These are phyloP conservation scores for Aureobasidium sp. DNA, from an alignment of 2,329 filamentous ascomycete genomes.

Conservation along the genomic window DNA sequence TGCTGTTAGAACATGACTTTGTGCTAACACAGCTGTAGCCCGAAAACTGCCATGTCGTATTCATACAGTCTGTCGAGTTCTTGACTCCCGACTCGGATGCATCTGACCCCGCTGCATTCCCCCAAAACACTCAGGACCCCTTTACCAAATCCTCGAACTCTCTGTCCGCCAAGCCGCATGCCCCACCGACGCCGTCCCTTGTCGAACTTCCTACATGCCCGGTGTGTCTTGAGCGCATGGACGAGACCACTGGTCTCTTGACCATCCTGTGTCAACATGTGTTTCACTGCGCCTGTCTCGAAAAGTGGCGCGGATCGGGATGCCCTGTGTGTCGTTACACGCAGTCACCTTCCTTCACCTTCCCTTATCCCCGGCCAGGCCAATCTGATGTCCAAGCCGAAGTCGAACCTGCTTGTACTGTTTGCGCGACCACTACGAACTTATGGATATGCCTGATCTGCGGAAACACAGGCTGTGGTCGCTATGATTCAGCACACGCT, in stretches of 20 bases:
- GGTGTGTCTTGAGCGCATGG: constrained; percentile 95
- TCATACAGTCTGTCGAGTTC: constrained; percentile 87
- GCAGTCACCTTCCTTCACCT: constrained; percentile 46
- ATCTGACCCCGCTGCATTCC: constrained; percentile 45
- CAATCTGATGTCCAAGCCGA: constrained; percentile 32
- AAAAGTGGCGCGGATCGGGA: constrained; percentile 91
- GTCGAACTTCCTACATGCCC: constrained; percentile 92
- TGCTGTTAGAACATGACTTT: constrained; percentile 10
- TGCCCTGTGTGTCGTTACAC: constrained; percentile 95
- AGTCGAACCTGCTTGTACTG: constrained; percentile 67
- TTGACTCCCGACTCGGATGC: constrained; percentile 50
- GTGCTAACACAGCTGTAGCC: constrained; percentile 46
- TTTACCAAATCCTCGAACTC: constrained; percentile 50
- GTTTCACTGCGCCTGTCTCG: constrained; percentile 91
- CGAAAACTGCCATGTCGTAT: constrained; percentile 90
- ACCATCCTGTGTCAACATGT: constrained; percentile 97
- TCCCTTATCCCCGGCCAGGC: constrained; percentile 30
- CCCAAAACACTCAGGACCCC: constrained; percentile 54
- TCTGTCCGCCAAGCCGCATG: constrained; percentile 51
- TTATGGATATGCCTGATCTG: constrained; percentile 96
- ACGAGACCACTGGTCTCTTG: constrained; percentile 88
- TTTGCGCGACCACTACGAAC: constrained; percentile 74
- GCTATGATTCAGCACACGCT: constrained; percentile 89
- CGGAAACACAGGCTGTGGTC: constrained; percentile 83
- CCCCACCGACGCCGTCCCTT: constrained; percentile 72